Evolutionary conservation across 2,329 filamentous ascomycete genomes (phyloP).

Genomic region (Chalara sp.): DNA sequence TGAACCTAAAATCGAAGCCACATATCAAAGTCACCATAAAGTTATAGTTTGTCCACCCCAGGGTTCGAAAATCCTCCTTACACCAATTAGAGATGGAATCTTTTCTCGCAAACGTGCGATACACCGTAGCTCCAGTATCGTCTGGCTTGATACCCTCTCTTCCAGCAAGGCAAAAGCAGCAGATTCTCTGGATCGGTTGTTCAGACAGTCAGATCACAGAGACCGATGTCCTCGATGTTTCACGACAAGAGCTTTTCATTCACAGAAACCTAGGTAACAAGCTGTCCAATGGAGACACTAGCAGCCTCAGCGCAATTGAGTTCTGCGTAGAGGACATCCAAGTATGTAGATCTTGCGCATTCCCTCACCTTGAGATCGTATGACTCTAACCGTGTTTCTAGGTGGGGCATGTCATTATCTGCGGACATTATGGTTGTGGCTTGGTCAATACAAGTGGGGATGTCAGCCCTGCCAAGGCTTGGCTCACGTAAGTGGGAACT

Average conservation of each 20-base stretch:
- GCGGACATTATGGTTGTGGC: not conserved
- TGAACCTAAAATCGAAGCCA: no score
- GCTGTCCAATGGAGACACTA: not conserved
- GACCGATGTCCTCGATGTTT: slow-evolving; percentile 1
- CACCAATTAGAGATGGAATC: no score
- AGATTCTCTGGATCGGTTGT: slow-evolving; percentile 5
- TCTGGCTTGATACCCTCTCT: not conserved
- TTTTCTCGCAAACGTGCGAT: no score
- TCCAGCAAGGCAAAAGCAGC: not conserved
- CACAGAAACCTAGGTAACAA: not conserved
- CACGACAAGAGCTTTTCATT: slow-evolving; percentile 2
- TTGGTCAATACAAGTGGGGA: not conserved
- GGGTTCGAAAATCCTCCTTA: no score
- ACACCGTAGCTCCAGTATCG: no score
- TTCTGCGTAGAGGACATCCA: not conserved
- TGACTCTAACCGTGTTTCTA: slow-evolving; percentile 36
- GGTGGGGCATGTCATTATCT: slow-evolving; percentile 28
- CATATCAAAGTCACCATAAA: no score
- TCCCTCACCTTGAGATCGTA: not conserved
- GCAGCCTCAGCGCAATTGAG: not conserved
- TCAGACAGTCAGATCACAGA: slow-evolving; percentile 1
- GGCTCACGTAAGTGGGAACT: no score
- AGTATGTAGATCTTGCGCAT: not conserved
- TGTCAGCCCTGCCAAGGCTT: not conserved
- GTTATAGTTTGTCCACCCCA: no score